A percentile compares a stretch with the other conserved stretches of the same genome.
Evolutionary conservation across 2,329 filamentous ascomycete genomes (phyloP).

Genomic region (Botryotinia narcissicola): DNA sequence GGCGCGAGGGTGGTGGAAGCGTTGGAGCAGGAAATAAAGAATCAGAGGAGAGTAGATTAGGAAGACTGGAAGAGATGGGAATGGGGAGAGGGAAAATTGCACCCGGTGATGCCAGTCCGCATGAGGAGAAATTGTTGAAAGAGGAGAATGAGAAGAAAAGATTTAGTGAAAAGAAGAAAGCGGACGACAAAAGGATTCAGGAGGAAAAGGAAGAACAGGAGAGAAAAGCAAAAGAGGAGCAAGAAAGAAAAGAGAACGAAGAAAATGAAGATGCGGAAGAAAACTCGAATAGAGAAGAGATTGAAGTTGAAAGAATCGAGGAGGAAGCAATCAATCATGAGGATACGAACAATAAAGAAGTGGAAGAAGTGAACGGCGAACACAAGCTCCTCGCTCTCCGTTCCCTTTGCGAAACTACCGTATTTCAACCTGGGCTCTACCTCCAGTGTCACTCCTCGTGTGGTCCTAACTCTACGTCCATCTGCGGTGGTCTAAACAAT

Average conservation of each 20-base stretch:
- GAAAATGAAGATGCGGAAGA: too few species aligned
- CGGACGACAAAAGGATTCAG: not conserved
- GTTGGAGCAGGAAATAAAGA: not conserved
- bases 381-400: not conserved
- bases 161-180: not conserved
- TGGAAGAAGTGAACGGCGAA: not conserved
- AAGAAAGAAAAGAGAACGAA: not conserved
- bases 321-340: not conserved
- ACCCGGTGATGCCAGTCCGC: conserved; percentile 1
- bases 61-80: not conserved
- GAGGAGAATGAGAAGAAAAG: not conserved
- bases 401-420: conserved; percentile 23
- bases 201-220: not conserved
- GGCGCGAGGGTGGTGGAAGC: not conserved
- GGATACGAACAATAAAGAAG: not conserved
- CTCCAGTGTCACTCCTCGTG: conserved; percentile 30
- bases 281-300: rapidly evolving
- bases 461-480: conserved; percentile 23
- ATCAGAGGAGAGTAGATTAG: not conserved
- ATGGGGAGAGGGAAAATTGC: not conserved
- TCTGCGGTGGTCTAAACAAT: conserved; percentile 31
- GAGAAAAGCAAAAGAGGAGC: not conserved
- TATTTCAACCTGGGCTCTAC: conserved; percentile 30
- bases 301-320: not conserved
- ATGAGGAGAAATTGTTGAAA: not conserved